Percentiles rank a stretch among this genome's conserved stretches.
These are phyloP conservation scores for Sclerospora graminicola DNA, from an alignment of 352 stramenopile species.

Conservation along the genomic window DNA sequence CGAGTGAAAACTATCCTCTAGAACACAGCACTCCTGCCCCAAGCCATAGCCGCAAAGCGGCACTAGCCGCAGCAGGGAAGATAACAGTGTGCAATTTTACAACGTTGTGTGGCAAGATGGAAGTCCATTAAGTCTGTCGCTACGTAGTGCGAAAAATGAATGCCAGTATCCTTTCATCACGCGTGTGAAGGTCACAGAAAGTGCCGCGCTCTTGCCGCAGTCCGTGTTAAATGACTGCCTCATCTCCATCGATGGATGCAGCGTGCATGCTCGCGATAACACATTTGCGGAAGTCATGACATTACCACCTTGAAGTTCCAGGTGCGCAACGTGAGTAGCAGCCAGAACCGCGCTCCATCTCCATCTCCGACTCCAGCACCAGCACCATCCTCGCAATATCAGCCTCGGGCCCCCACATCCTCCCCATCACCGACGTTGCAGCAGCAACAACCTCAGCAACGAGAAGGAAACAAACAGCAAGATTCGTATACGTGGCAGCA, in stretches of 20 bases:
- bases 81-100: too few relatives aligned
- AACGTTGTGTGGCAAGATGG: too few relatives aligned
- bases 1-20: constrained; percentile 19
- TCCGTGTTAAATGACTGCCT: too few relatives aligned
- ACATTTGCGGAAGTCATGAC: constrained; percentile 83
- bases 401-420: constrained; percentile 15
- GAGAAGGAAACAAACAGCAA: constrained; percentile 30
- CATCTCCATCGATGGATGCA: too few relatives aligned
- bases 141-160: constrained; percentile 57
- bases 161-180: constrained; percentile 84
- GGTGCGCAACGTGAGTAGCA: too few relatives aligned
- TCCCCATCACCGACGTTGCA: constrained; percentile 9
- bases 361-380: too few relatives aligned
- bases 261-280: constrained; percentile 69
- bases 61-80: too few relatives aligned
- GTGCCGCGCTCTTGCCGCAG: too few relatives aligned
- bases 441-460: too few relatives aligned
- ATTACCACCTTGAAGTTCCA: constrained; percentile 22
- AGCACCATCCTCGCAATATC: constrained; percentile 14
- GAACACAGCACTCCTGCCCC: constrained; percentile 32
- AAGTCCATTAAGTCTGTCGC: constrained; percentile 58
- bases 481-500: constrained; percentile 59
- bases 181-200: constrained; percentile 67
- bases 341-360: too few relatives aligned
- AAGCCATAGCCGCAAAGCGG: too few relatives aligned